Evolutionary conservation across 768 basidiomycete genomes (phyloP).

Genomic region (Daedaleopsis nitida): DNA sequence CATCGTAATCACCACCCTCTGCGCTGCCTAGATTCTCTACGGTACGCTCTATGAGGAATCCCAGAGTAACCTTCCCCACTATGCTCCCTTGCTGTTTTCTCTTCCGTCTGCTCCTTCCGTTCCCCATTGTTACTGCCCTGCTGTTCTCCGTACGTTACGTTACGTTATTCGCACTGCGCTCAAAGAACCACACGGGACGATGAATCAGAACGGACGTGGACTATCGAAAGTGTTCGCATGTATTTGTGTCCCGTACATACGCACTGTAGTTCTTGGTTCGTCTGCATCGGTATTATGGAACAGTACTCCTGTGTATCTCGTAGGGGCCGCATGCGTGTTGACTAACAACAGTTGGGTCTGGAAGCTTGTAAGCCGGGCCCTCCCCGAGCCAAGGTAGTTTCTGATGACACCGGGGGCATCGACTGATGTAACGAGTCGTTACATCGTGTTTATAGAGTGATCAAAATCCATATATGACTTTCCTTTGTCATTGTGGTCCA

Average conservation of each 20-base stretch:
- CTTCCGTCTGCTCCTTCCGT: background rate
- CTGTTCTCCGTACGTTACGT: constrained; percentile 3
- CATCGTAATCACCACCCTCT: constrained; percentile 19
- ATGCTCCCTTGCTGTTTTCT: background rate
- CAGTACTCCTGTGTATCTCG: background rate
- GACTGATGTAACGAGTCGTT: too few relatives aligned
- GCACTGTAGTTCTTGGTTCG: constrained; percentile 22
- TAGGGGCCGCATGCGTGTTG: too few relatives aligned
- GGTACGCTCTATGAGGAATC: background rate
- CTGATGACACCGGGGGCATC: too few relatives aligned
- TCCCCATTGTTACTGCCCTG: background rate
- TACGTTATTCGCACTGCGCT: constrained; percentile 4
- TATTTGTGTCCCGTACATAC: constrained; percentile 28
- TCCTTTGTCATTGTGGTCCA: too few relatives aligned
- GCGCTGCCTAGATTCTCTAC: constrained; percentile 8
- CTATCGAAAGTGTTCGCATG: constrained; percentile 28
- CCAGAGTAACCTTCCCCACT: background rate
- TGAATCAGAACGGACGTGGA: constrained; percentile 28
- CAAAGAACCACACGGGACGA: constrained; percentile 22
- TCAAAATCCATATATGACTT: too few relatives aligned
- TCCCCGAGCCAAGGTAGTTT: too few relatives aligned
- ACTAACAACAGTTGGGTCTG: too few relatives aligned
- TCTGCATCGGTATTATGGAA: constrained; percentile 1
- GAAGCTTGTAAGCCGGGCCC: too few relatives aligned
- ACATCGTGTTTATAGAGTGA: too few relatives aligned